These are phyloP conservation scores for Pseudophaeomoniella oleicola DNA, from an alignment of 2,329 filamentous ascomycete genomes.

Conservation along the genomic window DNA sequence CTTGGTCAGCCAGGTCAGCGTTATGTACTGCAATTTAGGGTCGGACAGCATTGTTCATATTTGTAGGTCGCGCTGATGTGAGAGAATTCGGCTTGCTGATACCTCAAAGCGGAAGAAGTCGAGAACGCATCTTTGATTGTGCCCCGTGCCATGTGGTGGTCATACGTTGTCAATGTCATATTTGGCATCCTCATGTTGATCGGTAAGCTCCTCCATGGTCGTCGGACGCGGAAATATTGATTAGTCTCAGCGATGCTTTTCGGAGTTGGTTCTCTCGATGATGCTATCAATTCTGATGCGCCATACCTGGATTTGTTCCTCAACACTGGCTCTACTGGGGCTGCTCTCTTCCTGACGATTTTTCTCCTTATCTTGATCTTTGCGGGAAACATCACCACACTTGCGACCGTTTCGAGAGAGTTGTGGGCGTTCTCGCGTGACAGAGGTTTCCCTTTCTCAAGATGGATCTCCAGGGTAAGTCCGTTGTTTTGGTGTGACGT, in stretches of 20 bases:
- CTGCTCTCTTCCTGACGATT: slow-evolving; percentile 5
- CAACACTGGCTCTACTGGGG: slow-evolving; percentile 5
- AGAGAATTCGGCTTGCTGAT: slow-evolving; percentile 2
- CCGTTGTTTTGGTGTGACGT: background rate
- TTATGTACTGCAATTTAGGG: slow-evolving; percentile 8
- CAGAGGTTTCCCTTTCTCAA: slow-evolving; percentile 28
- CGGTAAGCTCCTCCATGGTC: no score
- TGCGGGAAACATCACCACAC: slow-evolving; percentile 6
- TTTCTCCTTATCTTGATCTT: slow-evolving; percentile 6
- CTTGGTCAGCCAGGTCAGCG: slow-evolving; percentile 6
- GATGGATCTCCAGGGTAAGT: slow-evolving; percentile 17
- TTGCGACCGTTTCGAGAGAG: slow-evolving; percentile 15
- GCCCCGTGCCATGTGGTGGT: slow-evolving; percentile 30
- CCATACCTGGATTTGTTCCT: slow-evolving; percentile 8
- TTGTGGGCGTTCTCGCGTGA: slow-evolving; percentile 35
- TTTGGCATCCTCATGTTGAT: slow-evolving; percentile 10
- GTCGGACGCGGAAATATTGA: no score
- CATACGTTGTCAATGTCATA: slow-evolving; percentile 28
- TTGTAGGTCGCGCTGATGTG: background rate
- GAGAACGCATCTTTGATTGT: slow-evolving; percentile 29
- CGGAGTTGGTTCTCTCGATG: slow-evolving; percentile 15
- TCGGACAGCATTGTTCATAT: slow-evolving; percentile 1
- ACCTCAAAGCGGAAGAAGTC: slow-evolving; percentile 26
- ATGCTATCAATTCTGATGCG: slow-evolving; percentile 17
- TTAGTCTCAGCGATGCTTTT: slow-evolving; percentile 29